Evolutionary conservation across 768 basidiomycete species (phyloP), one percentile per base, ranked within the genome.

Genomic region (Plicaturopsis crispa): DNA sequence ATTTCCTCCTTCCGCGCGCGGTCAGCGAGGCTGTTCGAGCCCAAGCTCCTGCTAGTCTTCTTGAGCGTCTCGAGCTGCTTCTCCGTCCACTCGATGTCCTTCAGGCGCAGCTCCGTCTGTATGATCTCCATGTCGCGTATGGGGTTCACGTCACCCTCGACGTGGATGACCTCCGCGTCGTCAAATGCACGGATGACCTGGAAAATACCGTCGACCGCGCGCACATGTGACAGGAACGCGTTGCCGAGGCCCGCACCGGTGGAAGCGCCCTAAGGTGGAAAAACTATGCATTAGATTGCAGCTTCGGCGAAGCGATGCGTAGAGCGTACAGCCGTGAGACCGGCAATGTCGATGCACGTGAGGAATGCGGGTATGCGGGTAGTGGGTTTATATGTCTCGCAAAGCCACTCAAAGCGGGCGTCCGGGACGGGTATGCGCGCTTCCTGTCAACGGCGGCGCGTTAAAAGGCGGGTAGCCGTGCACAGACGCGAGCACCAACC

Each of bases 81-180:
- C 64, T 97, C 88, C 8, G 90, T 84, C 96, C 96, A 99, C 54
- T 99, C 96, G 46, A 93, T 93, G 61, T 99, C 96, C 67, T 99
- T 99, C 31, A 99, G 65, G 34, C 92, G 73, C 14, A 99, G 69
- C 61, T 99, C 96, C 6, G 79, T 94, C 48, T 83, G 80, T 53
- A 99, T 99, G 52, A 97, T 98, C 47, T 86, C 80, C 93, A 98
- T 97, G 63, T 99, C 96, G 42, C 96, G 84, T 26, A 86, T 46
- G 8, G 96, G 96, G 61, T 98, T 73, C 41, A 99, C 92, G 50
- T 98, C 96, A 31, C 96, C 96, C 64, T 98, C 96, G 45, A 98
- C 94, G 61, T 99, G 96, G 49, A 85, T 98, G 57, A 99, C 92
- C 51, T 99, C 96, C n/a, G 92, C 84, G 53, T 99, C 96, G 54